Conservation (phyloP, 352 stramenopile species). For the Phytophthora cryptogea region DNA sequence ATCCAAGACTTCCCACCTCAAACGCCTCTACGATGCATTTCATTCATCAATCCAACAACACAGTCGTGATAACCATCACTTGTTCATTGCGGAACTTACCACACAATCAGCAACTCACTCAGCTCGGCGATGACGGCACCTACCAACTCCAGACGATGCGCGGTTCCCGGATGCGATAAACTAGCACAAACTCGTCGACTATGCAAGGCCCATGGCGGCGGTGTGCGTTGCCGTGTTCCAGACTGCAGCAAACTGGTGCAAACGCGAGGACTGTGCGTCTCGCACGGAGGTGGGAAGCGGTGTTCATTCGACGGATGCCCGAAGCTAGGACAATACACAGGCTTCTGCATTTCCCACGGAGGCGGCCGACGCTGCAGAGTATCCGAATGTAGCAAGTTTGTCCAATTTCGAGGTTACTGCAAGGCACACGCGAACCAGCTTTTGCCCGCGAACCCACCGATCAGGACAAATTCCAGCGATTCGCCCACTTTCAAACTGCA, state of each 20-base stretch:
- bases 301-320: conserved; percentile 60
- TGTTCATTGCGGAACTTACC: neutral
- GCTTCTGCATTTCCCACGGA: conserved; percentile 72
- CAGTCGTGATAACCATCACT: neutral
- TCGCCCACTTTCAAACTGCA: neutral
- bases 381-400: conserved; percentile 72
- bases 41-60: neutral
- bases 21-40: neutral
- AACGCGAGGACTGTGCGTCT: conserved; percentile 67
- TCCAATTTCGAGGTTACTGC: conserved; percentile 70
- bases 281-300: conserved; percentile 63
- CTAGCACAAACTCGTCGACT: conserved; percentile 69
- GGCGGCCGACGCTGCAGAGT: conserved; percentile 64
- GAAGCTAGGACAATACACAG: conserved; percentile 71
- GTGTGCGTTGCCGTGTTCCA: conserved; percentile 64
- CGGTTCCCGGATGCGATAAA: conserved; percentile 59
- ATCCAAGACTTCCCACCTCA: neutral
- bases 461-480: neutral
- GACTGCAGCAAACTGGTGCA: conserved; percentile 76
- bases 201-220: conserved; percentile 81
- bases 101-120: neutral
- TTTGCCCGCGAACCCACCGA: neutral
- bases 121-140: conserved; percentile 6
- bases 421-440: conserved; percentile 64
- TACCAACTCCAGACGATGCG: conserved; percentile 35